Evolutionary conservation across 176 grass and related monocot genomes (phyloP).

Genomic region (Typha latifolia): DNA sequence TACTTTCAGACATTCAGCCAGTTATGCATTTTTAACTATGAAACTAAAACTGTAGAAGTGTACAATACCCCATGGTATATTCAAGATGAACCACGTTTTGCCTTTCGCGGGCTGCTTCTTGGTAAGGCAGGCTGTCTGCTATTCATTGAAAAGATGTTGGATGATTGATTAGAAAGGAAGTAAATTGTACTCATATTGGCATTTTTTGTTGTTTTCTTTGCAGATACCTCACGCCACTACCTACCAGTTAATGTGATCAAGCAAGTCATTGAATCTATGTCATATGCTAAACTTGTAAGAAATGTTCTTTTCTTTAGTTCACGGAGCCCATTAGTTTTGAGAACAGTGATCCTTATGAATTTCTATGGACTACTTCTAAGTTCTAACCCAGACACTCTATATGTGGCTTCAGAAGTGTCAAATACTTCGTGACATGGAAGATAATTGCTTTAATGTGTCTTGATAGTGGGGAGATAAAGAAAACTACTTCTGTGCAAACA

Average conservation of each 20-base stretch:
- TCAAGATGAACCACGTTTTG: slow-evolving; percentile 85
- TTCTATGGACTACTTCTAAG: too few relatives aligned
- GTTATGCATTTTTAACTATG: slow-evolving; percentile 76
- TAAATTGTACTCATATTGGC: neutral
- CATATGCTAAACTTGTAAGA: slow-evolving; percentile 93
- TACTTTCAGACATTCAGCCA: slow-evolving; percentile 84
- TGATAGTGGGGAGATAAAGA: too few relatives aligned
- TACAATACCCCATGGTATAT: slow-evolving; percentile 75
- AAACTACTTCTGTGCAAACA: too few relatives aligned
- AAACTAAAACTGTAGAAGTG: slow-evolving; percentile 80
- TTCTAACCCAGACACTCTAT: too few relatives aligned
- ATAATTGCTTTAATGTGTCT: too few relatives aligned
- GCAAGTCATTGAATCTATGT: slow-evolving; percentile 89
- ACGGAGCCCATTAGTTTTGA: too few relatives aligned
- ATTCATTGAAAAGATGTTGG: neutral
- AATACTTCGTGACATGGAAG: too few relatives aligned
- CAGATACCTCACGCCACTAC: slow-evolving; percentile 93
- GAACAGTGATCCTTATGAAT: too few relatives aligned
- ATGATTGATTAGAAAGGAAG: too few relatives aligned
- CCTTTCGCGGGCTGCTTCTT: slow-evolving; percentile 69
- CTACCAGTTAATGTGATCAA: slow-evolving; percentile 78
- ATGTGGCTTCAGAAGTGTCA: too few relatives aligned
- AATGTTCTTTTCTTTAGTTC: neutral
- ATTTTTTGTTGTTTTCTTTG: slow-evolving; percentile 12
- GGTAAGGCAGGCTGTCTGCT: slow-evolving; percentile 31